These are phyloP conservation scores for Diplosphaera chodatii DNA, from an alignment of 139 green algal species.

Conservation along the genomic window DNA sequence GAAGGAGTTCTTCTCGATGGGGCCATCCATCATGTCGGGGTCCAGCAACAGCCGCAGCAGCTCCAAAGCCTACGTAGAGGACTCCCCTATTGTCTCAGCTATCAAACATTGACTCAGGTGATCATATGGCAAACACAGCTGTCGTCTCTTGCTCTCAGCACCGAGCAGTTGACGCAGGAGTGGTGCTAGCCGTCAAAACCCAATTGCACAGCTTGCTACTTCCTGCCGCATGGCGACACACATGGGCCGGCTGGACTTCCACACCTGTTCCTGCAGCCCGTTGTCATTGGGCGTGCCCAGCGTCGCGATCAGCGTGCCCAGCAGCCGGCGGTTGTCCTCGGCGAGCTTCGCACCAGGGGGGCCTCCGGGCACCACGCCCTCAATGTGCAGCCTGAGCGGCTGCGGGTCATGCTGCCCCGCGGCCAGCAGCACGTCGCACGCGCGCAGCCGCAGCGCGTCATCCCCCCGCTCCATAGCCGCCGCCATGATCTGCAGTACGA, in stretches of 20 bases:
- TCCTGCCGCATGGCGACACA: no score
- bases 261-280: constrained; percentile 78
- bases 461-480: constrained; percentile 34
- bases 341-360: no score
- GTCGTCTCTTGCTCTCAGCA: no score
- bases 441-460: constrained; percentile 52
- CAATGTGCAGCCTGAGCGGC: constrained; percentile 68
- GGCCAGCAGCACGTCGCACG: constrained; percentile 81
- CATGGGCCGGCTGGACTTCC: no score
- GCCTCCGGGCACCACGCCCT: no score
- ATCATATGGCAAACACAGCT: no score
- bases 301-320: background rate
- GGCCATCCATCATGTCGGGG: constrained; percentile 67
- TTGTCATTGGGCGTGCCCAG: constrained; percentile 16
- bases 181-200: no score
- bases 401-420: constrained; percentile 72
- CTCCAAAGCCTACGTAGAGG: constrained; percentile 52
- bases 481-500: constrained; percentile 52
- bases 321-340: constrained; percentile 44
- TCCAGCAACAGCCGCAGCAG: constrained; percentile 68
- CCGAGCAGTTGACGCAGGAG: no score
- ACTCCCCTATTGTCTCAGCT: no score
- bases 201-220: no score
- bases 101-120: no score
- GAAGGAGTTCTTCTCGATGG: constrained; percentile 80